phyloP scores from a whole-genome alignment of 768 basidiomycete species.

The Serpula lacrymans region DNA sequence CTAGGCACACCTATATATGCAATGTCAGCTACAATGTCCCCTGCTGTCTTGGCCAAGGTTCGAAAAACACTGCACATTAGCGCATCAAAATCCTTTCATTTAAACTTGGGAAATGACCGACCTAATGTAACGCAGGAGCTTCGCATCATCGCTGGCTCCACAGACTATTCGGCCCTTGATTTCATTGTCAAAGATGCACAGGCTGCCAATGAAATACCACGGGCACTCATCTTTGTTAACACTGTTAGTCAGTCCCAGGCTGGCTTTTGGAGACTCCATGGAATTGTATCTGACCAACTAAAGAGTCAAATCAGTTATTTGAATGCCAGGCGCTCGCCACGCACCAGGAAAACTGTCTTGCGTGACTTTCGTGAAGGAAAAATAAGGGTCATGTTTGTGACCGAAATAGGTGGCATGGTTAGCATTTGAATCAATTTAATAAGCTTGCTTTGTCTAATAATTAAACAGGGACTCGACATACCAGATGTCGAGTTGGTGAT shows the following conservation, averaged over 20 bases:
- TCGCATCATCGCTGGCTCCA: conserved; percentile 14
- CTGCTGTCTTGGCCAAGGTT: not conserved
- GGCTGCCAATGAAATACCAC: conserved; percentile 2
- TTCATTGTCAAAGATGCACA: conserved; percentile 5
- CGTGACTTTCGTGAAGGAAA: no score
- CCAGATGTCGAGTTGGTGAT: conserved; percentile 33
- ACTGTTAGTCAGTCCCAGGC: conserved; percentile 16
- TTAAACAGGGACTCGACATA: conserved; percentile 31
- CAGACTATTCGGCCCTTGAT: conserved; percentile 19
- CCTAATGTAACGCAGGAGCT: conserved; percentile 30
- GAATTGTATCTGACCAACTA: conserved; percentile 8
- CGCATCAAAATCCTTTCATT: conserved; percentile 15
- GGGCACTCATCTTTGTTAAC: conserved; percentile 16
- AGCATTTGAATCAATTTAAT: conserved; percentile 3
- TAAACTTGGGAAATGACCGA: conserved; percentile 35
- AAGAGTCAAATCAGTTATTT: no score
- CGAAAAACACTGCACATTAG: conserved; percentile 18
- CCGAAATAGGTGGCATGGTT: conserved; percentile 37
- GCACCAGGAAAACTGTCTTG: no score
- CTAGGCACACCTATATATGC: conserved; percentile 29
- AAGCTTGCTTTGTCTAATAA: not conserved
- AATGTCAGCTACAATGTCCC: conserved; percentile 12
- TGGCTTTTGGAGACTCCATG: conserved; percentile 7
- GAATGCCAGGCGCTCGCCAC: no score
- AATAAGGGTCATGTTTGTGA: conserved; percentile 26